Evolutionary conservation across 805 yeast species (phyloP), one percentile per base, ranked within the genome.

Genomic region (Pichia rugopelliculosa): DNA sequence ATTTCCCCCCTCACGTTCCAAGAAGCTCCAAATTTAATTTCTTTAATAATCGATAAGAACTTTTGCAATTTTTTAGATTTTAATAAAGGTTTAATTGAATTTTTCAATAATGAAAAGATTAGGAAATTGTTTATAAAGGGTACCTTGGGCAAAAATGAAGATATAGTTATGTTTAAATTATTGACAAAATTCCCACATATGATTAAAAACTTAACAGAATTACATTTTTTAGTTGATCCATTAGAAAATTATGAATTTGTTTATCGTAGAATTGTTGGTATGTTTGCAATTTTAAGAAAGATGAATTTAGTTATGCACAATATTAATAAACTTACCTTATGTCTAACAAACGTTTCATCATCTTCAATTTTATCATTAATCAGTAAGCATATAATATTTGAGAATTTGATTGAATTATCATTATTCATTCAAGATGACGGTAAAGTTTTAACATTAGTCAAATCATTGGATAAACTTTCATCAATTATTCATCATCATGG

Each of bases 231-330:
- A 36, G 56, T 55, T 27, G 43, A 44, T 40, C n/a, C 47, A 13
- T 54, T 58, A 18, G 56, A 49, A n/a, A 48, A 59, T 17, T 54
- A 54, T 34, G 65, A 64, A 18, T 42, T 54, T 22, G 65, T 57
- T 15, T 64, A 64, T 50, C 55, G 68, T 43, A 50, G 68, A 25
- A 42, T 64, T 12, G 68, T 64, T 44, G 68, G 68, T 12, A 61
- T 60, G 36, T 56, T 63, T 45, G 68, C 68, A 21, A 64, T 64
- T 41, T 44, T 64, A 26, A 56, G 68, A 44, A 60, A 57, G 37
- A 57, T 64, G 58, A 60, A 60, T 12, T 41, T 62, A 13, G 49
- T 56, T 1, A 45, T 64, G 53, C 47, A 51, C 15, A 61, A 64
- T 38, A 33, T 64, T 10, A 49, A 56, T 11, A 54, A 51, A 22